Percentiles rank a stretch among this genome's conserved stretches.
Conservation (phyloP, 176 grass and related monocot species). For the Ensete glaucum region DNA sequence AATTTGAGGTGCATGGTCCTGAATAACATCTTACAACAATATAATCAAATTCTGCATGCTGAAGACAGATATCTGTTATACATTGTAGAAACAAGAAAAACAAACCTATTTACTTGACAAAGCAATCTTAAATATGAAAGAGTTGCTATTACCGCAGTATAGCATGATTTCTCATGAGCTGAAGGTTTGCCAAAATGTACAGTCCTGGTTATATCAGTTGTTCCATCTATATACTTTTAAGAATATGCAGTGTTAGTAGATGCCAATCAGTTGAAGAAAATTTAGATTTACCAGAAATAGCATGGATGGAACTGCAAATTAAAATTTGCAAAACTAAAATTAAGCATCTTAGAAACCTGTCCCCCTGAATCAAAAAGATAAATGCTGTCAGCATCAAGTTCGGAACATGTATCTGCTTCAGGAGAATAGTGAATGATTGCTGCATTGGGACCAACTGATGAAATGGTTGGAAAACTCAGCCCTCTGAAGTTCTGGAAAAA, state of each 20-base stretch:
- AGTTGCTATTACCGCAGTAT: conserved; percentile 67
- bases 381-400: conserved; percentile 94
- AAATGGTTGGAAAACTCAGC: conserved; percentile 97
- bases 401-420: conserved; percentile 56
- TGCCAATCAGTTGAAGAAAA: background rate
- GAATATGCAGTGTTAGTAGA: conserved; percentile 5
- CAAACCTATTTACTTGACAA: too few species aligned
- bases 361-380: conserved; percentile 97
- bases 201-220: conserved; percentile 97
- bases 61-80: background rate
- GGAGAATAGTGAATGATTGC: conserved; percentile 94
- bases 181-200: conserved; percentile 98
- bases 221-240: conserved; percentile 87
- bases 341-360: conserved; percentile 47
- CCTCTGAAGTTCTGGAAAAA: conserved; percentile 68
- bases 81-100: background rate
- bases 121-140: background rate
- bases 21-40: too few species aligned
- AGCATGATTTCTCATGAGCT: conserved; percentile 88
- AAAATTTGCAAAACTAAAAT: conserved; percentile 14
- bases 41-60: background rate
- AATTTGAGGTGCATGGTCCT: too few species aligned
- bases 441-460: conserved; percentile 94
- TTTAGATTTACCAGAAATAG: background rate
- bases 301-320: background rate